These are phyloP conservation scores for Vigna nakashimae DNA, from an alignment of 306 rosid genomes.

Conservation along the genomic window DNA sequence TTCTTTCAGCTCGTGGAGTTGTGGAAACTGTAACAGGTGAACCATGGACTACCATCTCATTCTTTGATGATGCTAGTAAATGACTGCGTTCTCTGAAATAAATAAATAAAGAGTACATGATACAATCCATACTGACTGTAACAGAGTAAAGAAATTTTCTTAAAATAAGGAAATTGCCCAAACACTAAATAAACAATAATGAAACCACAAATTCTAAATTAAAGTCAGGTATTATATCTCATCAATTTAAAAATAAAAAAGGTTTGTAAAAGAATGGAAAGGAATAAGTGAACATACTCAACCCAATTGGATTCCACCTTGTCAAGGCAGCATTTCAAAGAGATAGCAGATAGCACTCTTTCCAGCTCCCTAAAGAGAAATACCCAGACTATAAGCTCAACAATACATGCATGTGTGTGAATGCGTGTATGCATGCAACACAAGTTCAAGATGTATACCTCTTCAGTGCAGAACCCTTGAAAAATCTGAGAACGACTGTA, in stretches of 20 bases:
- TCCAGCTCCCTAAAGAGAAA: conserved; percentile 79
- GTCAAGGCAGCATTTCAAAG: conserved; percentile 79
- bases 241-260: conserved; percentile 33
- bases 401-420: background rate
- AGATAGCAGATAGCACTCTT: conserved; percentile 71
- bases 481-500: conserved; percentile 75
- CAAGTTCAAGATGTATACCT: conserved; percentile 55
- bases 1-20: conserved; percentile 59
- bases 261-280: conserved; percentile 26
- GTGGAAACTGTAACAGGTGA: conserved; percentile 61
- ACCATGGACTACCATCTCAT: conserved; percentile 64
- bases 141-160: background rate
- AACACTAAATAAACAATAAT: conserved; percentile 28
- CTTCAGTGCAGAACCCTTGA: conserved; percentile 80
- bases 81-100: conserved; percentile 64
- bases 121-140: conserved; percentile 25
- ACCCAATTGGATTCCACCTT: conserved; percentile 64
- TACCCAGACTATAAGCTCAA: conserved; percentile 39
- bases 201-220: conserved; percentile 20
- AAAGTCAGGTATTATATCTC: conserved; percentile 20
- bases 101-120: conserved; percentile 45
- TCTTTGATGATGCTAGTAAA: conserved; percentile 69
- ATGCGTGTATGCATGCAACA: background rate
- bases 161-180: conserved; percentile 15
- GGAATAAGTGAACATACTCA: conserved; percentile 56